phyloP scores from a whole-genome alignment of 1,284 basidiomycete genomes.

The Termitomyces sp. region DNA sequence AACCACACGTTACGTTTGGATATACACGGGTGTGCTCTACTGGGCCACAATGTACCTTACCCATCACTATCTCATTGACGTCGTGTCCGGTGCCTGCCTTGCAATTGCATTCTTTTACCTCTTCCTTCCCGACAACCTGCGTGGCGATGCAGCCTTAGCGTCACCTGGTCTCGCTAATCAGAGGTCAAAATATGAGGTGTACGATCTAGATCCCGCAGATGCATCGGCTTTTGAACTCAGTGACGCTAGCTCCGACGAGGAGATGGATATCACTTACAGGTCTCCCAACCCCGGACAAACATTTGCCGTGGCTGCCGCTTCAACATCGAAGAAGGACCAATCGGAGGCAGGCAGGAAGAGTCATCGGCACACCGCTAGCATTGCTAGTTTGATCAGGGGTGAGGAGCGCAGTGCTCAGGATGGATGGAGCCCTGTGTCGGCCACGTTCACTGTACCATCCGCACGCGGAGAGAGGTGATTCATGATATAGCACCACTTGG shows the following conservation, averaged over 20 bases:
- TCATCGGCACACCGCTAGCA: slow-evolving; percentile 75
- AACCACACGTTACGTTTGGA: slow-evolving; percentile 69
- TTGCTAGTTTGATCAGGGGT: slow-evolving; percentile 71
- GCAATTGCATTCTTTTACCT: slow-evolving; percentile 86
- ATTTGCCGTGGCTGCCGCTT: slow-evolving; percentile 20
- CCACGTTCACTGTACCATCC: slow-evolving; percentile 25
- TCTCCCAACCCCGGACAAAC: slow-evolving; percentile 48
- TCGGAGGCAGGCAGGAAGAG: slow-evolving; percentile 34
- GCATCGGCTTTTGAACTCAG: slow-evolving; percentile 54
- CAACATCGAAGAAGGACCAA: slow-evolving; percentile 22
- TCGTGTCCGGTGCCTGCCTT: slow-evolving; percentile 90
- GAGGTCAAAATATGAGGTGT: slow-evolving; percentile 66
- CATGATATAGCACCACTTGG: neutral
- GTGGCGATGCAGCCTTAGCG: slow-evolving; percentile 51
- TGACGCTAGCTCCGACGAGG: slow-evolving; percentile 56
- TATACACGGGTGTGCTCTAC: slow-evolving; percentile 85
- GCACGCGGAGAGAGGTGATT: slow-evolving; percentile 8
- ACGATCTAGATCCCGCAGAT: slow-evolving; percentile 50
- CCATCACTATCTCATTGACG: slow-evolving; percentile 97
- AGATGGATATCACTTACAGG: slow-evolving; percentile 64
- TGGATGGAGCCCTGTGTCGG: slow-evolving; percentile 69
- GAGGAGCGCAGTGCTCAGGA: slow-evolving; percentile 67
- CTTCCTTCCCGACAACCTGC: slow-evolving; percentile 78
- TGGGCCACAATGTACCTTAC: slow-evolving; percentile 99
- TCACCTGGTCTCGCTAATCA: slow-evolving; percentile 34